Percentiles rank a stretch among this genome's conserved stretches.
These are phyloP conservation scores for Colletotrichum cereale DNA, from an alignment of 2,329 filamentous ascomycete species.

Conservation along the genomic window DNA sequence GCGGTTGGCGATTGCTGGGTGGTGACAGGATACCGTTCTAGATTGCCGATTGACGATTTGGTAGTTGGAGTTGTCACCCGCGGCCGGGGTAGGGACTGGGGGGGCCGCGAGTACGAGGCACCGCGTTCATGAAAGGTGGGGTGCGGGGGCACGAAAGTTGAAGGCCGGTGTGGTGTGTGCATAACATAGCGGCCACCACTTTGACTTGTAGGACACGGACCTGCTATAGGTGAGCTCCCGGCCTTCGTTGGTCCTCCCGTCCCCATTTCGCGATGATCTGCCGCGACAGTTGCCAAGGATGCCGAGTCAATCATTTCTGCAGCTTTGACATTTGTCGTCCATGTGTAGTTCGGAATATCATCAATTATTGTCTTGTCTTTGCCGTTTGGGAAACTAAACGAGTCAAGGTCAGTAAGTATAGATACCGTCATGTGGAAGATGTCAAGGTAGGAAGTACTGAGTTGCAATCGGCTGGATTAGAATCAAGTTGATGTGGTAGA, in stretches of 20 bases:
- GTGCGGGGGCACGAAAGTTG: background rate
- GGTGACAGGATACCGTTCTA: slow-evolving; percentile 21
- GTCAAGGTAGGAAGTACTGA: background rate
- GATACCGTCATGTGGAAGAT: background rate
- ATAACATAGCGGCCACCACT: slow-evolving; percentile 1
- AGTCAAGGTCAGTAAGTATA: background rate
- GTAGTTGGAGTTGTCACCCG: background rate
- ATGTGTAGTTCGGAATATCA: no score
- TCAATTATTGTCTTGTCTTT: background rate
- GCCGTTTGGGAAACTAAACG: background rate
- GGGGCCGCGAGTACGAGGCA: slow-evolving; percentile 14
- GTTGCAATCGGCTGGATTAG: background rate
- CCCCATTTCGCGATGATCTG: background rate
- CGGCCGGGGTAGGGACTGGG: slow-evolving; percentile 6
- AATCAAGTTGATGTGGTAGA: background rate
- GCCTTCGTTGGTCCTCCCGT: background rate
- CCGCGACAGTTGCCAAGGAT: background rate
- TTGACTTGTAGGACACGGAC: background rate
- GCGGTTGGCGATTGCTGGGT: slow-evolving; percentile 38
- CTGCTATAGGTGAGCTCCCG: background rate
- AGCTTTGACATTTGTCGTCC: background rate
- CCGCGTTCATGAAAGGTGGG: slow-evolving; percentile 14
- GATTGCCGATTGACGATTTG: slow-evolving; percentile 16
- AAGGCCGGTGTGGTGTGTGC: slow-evolving; percentile 6
- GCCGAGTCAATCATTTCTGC: background rate